phyloP scores from a whole-genome alignment of 139 green algal species.

The Closterium sp. region DNA sequence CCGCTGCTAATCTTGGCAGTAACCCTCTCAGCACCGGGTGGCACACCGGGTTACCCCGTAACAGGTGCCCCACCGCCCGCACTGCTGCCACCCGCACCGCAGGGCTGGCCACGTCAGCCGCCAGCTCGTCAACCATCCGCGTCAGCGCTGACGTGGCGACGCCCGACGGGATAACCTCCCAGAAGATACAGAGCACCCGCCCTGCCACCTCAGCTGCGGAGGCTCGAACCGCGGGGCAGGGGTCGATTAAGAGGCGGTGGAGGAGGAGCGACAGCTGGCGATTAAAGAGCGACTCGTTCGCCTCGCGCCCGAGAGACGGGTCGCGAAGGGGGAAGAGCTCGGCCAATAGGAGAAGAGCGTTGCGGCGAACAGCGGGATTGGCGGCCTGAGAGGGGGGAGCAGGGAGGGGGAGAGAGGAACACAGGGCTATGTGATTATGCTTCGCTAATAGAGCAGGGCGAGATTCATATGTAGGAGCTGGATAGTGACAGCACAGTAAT shows the following conservation, averaged over 20 bases:
- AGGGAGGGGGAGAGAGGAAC: not conserved
- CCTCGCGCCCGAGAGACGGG: constrained; percentile 51
- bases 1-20: not conserved
- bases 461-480: not conserved
- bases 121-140: constrained; percentile 65
- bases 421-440: not conserved
- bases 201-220: constrained; percentile 61
- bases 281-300: constrained; percentile 65
- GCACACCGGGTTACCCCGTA: not conserved
- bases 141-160: constrained; percentile 52
- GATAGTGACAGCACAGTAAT: not conserved
- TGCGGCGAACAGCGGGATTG: constrained; percentile 73
- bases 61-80: constrained; percentile 2
- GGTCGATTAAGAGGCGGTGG: constrained; percentile 60
- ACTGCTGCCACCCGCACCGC: constrained; percentile 26
- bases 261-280: constrained; percentile 61
- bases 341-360: constrained; percentile 68
- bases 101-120: constrained; percentile 17
- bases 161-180: constrained; percentile 76
- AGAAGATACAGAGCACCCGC: constrained; percentile 69
- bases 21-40: not conserved
- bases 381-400: constrained; percentile 48
- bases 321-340: constrained; percentile 76
- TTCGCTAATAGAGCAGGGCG: no score
- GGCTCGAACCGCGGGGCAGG: constrained; percentile 63